phyloP scores from a whole-genome alignment of 108 stramenopile genomes.

The Stephanodiscus minutulus region DNA sequence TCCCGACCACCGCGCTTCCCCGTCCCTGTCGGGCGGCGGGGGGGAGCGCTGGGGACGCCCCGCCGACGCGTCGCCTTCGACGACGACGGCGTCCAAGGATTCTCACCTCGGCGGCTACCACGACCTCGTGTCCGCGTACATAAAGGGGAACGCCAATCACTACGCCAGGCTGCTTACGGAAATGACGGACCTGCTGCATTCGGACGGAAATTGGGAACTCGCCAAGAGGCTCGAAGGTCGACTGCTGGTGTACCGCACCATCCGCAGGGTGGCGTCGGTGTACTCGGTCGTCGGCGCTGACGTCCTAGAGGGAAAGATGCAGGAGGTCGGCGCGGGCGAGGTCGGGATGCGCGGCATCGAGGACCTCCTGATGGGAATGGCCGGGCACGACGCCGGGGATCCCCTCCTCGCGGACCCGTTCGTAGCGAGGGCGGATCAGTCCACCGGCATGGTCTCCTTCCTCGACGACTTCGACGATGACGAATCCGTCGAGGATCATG shows the following conservation, averaged over 20 bases:
- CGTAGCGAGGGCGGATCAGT: constrained; percentile 30
- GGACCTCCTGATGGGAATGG: constrained; percentile 42
- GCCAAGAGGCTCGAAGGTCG: constrained; percentile 44
- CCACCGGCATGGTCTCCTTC: constrained; percentile 63
- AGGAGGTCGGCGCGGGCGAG: constrained; percentile 6
- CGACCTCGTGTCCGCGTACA: constrained; percentile 41
- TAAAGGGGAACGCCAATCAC: constrained; percentile 35
- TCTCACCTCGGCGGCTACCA: constrained; percentile 35
- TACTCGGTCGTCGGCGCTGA: constrained; percentile 32
- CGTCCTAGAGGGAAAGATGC: constrained; percentile 27
- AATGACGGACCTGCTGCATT: constrained; percentile 25
- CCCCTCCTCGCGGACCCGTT: constrained; percentile 36
- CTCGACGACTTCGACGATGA: constrained; percentile 47
- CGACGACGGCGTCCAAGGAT: constrained; percentile 5
- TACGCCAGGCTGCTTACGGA: constrained; percentile 36
- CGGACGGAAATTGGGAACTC: constrained; percentile 43
- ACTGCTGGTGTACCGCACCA: constrained; percentile 27
- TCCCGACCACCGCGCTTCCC: constrained; percentile 5
- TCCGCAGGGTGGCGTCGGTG: constrained; percentile 33
- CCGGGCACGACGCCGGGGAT: constrained; percentile 35
- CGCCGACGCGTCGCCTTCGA: not conserved
- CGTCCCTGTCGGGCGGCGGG: constrained; percentile 3
- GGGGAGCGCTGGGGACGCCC: constrained; percentile 10
- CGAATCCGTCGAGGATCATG: constrained; percentile 45
- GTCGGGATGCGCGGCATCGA: constrained; percentile 21